Percentiles rank a stretch among this genome's conserved stretches.
These are phyloP conservation scores for Quercus wislizeni DNA, from an alignment of 306 rosid species.

Conservation along the genomic window DNA sequence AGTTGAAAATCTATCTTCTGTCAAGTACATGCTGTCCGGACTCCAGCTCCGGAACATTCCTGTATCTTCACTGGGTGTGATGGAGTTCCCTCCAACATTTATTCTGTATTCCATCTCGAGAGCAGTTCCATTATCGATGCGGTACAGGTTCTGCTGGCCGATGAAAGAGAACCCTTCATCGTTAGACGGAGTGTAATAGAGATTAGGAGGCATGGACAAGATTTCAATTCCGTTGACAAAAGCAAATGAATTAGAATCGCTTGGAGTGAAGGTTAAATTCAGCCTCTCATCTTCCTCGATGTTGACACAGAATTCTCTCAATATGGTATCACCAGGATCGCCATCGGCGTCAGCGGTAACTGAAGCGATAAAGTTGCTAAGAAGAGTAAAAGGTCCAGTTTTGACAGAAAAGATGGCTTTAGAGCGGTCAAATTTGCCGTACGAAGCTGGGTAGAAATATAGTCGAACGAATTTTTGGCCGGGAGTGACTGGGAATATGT, in stretches of 20 bases:
- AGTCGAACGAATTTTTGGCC: too few species aligned
- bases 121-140: constrained; percentile 18
- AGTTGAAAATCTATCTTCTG: too few species aligned
- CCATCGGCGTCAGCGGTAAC: too few species aligned
- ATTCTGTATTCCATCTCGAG: constrained; percentile 39
- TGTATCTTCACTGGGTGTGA: not conserved
- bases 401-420: too few species aligned
- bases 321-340: too few species aligned
- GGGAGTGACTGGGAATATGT: too few species aligned
- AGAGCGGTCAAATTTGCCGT: too few species aligned
- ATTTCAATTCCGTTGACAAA: constrained; percentile 46
- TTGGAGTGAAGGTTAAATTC: constrained; percentile 33
- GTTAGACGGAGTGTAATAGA: constrained; percentile 18
- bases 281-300: not conserved
- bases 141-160: not conserved
- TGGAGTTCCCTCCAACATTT: constrained; percentile 35
- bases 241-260: constrained; percentile 20
- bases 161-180: constrained; percentile 10
- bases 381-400: too few species aligned
- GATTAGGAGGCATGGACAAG: constrained; percentile 35
- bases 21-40: fast-evolving
- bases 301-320: too few species aligned
- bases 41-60: too few species aligned
- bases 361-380: too few species aligned
- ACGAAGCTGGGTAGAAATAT: too few species aligned